These are phyloP conservation scores for Neoboletus subvelutipes DNA, from an alignment of 768 basidiomycete genomes.

Conservation along the genomic window DNA sequence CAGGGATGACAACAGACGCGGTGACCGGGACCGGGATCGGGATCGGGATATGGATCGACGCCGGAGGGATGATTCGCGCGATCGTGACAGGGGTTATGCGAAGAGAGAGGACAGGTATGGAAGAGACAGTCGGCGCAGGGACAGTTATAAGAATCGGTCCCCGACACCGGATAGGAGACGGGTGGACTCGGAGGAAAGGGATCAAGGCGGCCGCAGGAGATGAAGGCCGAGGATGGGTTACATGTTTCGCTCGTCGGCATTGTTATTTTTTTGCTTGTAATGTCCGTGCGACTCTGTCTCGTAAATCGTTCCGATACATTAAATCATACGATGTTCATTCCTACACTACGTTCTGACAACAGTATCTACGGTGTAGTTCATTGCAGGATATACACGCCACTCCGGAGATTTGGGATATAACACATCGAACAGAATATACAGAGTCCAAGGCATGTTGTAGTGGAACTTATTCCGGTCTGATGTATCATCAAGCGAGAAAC, in stretches of 20 bases:
- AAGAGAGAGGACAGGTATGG: slow-evolving; percentile 23
- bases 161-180: slow-evolving; percentile 26
- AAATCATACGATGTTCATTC: background rate
- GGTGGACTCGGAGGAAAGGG: slow-evolving; percentile 25
- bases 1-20: slow-evolving; percentile 19
- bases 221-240: slow-evolving; percentile 1
- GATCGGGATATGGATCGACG: slow-evolving; percentile 27
- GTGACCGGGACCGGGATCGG: slow-evolving; percentile 10
- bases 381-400: background rate
- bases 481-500: slow-evolving; percentile 15
- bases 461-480: background rate
- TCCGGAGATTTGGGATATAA: background rate
- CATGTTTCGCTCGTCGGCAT: background rate
- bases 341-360: background rate
- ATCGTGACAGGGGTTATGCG: slow-evolving; percentile 17
- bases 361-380: background rate
- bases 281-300: background rate
- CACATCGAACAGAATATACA: slow-evolving; percentile 9
- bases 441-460: background rate
- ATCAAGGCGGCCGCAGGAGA: slow-evolving; percentile 20
- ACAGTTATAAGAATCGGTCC: slow-evolving; percentile 22
- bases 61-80: slow-evolving; percentile 27
- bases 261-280: slow-evolving; percentile 3
- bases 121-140: slow-evolving; percentile 25
- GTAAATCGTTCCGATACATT: background rate